Conservation (phyloP, 2,329 filamentous ascomycete genomes). For the Colletotrichum lini region DNA sequence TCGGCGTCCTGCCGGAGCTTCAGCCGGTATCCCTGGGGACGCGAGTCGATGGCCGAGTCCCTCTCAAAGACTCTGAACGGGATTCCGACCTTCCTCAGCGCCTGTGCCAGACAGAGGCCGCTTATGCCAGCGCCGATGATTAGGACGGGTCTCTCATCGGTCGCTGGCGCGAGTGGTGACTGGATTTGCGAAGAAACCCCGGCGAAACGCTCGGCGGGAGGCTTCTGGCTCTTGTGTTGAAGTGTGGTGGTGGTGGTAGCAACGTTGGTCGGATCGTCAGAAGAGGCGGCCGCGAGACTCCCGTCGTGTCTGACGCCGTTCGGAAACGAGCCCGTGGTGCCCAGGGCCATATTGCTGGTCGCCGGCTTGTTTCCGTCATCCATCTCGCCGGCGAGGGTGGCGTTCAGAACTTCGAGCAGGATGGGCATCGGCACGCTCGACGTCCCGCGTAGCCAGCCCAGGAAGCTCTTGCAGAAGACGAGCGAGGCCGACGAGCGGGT, state of each 20-base stretch:
- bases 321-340: constrained; percentile 50
- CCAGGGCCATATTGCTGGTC: constrained; percentile 49
- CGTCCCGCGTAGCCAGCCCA: constrained; percentile 51
- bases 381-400: constrained; percentile 47
- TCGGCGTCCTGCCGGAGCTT: constrained; percentile 56
- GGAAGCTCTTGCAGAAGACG: constrained; percentile 44
- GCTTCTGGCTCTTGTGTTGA: constrained; percentile 44
- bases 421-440: constrained; percentile 46
- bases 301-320: constrained; percentile 47
- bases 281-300: constrained; percentile 47
- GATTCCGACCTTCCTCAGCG: constrained; percentile 50
- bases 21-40: constrained; percentile 74
- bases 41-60: constrained; percentile 63
- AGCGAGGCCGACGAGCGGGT: constrained; percentile 51
- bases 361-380: constrained; percentile 46
- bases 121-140: constrained; percentile 56
- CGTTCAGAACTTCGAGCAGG: constrained; percentile 45
- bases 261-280: constrained; percentile 51
- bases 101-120: constrained; percentile 54
- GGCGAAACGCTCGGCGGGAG: constrained; percentile 47
- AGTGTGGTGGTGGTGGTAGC: constrained; percentile 49
- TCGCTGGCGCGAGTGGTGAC: neutral
- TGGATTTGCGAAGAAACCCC: constrained; percentile 18
- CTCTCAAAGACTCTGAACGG: constrained; percentile 67
- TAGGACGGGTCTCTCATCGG: constrained; percentile 46